Base-by-base conservation (phyloP, 2,329 filamentous ascomycete species). In the Trichoderma afroharzianum region DNA sequence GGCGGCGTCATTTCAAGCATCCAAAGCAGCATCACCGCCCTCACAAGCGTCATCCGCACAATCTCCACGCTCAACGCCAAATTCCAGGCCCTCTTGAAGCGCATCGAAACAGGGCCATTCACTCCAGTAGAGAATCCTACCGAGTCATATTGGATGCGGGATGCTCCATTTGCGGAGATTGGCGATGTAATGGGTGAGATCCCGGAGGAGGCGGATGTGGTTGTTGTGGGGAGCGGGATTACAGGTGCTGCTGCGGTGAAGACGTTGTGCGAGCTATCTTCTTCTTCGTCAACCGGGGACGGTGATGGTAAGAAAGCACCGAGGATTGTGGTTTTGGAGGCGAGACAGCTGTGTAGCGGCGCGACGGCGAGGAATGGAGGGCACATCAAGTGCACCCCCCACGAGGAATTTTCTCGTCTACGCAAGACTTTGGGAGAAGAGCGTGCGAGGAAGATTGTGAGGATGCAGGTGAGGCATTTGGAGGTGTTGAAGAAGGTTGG, bases 171-270 rank as follows among this genome's bases (percentile, higher is more conserved):
- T 75, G 82, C 83, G 4, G 78, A 81, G 24, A 79, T 86, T 12
- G 79, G 81, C 63, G 73, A 82, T 62, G 75, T 78, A 3, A 78
- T 78, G 36, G 73, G 76, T 2, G 71, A 73, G 2, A 75, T 86
- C 8, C 83, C 84, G 0, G 58, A 74, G 2, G 75, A 79, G 7
- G 83, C 82, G 6, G 87, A 88, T 71, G 77, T 87, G 2, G 82
- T 86, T 21, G 82, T 88, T 53, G 84, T 88, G 73, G 86, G 87
- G 26, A 88, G 86, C 43, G 88, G 87, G 1, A 88, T 89, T 72
- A 85, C 86, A 2, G 85, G 82, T 11, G 82, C 81, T 5, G 75
- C 78, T 1, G 74, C 78, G 1, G 76, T 75, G 1, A 80, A 74
- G 69, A 75, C 77, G 21, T 67, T 81, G 0, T 76, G 76, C 1